phyloP scores from a whole-genome alignment of 2,329 filamentous ascomycete species.

The Aspergillus fischeri region DNA sequence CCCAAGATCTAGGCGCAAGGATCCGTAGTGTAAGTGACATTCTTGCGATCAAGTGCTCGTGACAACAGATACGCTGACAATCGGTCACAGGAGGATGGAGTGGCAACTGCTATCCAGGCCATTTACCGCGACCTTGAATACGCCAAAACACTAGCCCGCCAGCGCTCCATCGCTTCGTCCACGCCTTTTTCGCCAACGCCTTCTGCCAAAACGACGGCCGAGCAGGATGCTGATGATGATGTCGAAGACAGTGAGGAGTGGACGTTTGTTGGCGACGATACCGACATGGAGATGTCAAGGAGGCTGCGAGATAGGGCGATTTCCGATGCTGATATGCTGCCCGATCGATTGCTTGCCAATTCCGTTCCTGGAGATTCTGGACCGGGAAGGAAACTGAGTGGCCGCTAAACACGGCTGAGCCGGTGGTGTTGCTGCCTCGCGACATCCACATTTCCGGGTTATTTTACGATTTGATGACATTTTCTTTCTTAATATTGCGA shows the following conservation, averaged over 20 bases:
- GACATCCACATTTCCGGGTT: background rate
- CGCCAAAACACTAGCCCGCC: slow-evolving; percentile 75
- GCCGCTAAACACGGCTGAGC: background rate
- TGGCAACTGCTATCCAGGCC: slow-evolving; percentile 82
- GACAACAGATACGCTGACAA: slow-evolving; percentile 20
- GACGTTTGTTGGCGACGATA: slow-evolving; percentile 76
- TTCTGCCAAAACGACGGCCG: slow-evolving; percentile 33
- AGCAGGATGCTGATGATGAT: slow-evolving; percentile 44
- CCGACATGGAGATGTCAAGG: slow-evolving; percentile 42
- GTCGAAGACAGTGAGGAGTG: slow-evolving; percentile 74
- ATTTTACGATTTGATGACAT: background rate
- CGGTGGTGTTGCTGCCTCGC: background rate
- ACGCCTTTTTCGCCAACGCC: slow-evolving; percentile 33
- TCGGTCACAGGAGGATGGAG: slow-evolving; percentile 70
- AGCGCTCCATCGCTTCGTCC: slow-evolving; percentile 39
- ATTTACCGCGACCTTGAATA: slow-evolving; percentile 96
- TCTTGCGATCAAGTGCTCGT: background rate
- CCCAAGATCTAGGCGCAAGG: slow-evolving; percentile 73
- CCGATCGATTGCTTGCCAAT: slow-evolving; percentile 10
- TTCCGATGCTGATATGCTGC: slow-evolving; percentile 21
- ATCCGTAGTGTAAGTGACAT: slow-evolving; percentile 69
- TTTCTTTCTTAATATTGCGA: background rate
- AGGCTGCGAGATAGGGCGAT: slow-evolving; percentile 29
- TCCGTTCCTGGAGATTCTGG: background rate
- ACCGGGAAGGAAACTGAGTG: background rate